These are phyloP conservation scores for Cotoneaster glaucophyllus DNA, from an alignment of 306 rosid genomes.

Conservation along the genomic window DNA sequence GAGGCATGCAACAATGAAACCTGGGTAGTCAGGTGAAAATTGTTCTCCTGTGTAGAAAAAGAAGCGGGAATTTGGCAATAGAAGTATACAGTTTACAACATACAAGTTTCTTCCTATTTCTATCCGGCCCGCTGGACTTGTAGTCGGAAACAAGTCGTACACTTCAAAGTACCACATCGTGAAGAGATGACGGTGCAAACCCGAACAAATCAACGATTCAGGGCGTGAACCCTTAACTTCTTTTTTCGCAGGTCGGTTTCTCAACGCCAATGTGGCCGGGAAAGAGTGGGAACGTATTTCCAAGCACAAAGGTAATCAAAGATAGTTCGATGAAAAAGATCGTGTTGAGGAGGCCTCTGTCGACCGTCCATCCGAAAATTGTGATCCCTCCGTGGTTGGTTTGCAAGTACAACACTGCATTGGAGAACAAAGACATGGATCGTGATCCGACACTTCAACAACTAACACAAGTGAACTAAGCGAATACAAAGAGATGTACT, in stretches of 20 bases:
- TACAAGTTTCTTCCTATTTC: background rate
- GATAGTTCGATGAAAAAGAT: constrained; percentile 65
- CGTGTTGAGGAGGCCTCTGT: constrained; percentile 67
- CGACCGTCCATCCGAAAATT: constrained; percentile 80
- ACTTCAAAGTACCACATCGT: no score
- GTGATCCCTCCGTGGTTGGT: constrained; percentile 79
- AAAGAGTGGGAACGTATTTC: constrained; percentile 11
- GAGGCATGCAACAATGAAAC: background rate
- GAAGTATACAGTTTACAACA: background rate
- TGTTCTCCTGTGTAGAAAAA: background rate
- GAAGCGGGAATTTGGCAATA: background rate
- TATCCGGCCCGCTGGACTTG: background rate
- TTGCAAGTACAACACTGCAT: constrained; percentile 77
- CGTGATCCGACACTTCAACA: no score
- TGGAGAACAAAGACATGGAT: constrained; percentile 1
- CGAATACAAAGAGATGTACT: background rate
- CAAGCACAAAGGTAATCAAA: constrained; percentile 64
- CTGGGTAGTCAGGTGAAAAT: background rate
- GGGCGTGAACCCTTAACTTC: background rate
- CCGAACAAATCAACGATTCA: background rate
- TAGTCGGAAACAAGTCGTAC: background rate
- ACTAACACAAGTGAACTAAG: no score
- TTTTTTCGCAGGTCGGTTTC: background rate
- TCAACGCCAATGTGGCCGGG: background rate
- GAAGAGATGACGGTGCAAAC: background rate